Evolutionary conservation across 805 yeast species (phyloP).

Genomic region (Yamadazyma takamatsuzukensis): DNA sequence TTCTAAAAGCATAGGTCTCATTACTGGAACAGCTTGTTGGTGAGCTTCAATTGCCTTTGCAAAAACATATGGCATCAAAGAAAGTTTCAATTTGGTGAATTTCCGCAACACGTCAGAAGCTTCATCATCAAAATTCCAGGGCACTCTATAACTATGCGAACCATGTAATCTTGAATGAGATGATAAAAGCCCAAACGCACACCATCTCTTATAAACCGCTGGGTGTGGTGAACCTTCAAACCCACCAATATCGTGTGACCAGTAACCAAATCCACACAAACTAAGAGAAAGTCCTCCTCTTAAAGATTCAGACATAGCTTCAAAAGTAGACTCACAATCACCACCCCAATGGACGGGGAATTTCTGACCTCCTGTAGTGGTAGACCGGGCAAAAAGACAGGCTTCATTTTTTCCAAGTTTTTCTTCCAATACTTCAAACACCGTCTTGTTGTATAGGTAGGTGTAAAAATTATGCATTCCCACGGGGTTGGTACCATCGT

Average conservation of each 20-base stretch:
- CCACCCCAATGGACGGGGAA: slow-evolving; percentile 44
- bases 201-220: slow-evolving; percentile 36
- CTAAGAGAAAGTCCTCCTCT: slow-evolving; percentile 32
- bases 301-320: slow-evolving; percentile 37
- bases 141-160: slow-evolving; percentile 32
- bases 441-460: slow-evolving; percentile 28
- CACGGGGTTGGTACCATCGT: slow-evolving; percentile 26
- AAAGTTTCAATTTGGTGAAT: slow-evolving; percentile 29
- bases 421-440: slow-evolving; percentile 28
- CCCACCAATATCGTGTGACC: slow-evolving; percentile 40
- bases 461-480: slow-evolving; percentile 36
- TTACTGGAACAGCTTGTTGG: slow-evolving; percentile 22
- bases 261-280: slow-evolving; percentile 31
- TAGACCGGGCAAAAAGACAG: slow-evolving; percentile 33
- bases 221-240: slow-evolving; percentile 36
- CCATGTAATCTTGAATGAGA: slow-evolving; percentile 39
- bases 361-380: slow-evolving; percentile 34
- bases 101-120: slow-evolving; percentile 24
- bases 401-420: slow-evolving; percentile 29
- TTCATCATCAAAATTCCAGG: slow-evolving; percentile 37
- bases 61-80: slow-evolving; percentile 31
- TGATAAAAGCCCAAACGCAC: slow-evolving; percentile 34
- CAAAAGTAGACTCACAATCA: slow-evolving; percentile 33
- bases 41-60: slow-evolving; percentile 26
- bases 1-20: slow-evolving; percentile 30